These are phyloP conservation scores for Amanita rubescens DNA, from an alignment of 768 basidiomycete species.

Conservation along the genomic window DNA sequence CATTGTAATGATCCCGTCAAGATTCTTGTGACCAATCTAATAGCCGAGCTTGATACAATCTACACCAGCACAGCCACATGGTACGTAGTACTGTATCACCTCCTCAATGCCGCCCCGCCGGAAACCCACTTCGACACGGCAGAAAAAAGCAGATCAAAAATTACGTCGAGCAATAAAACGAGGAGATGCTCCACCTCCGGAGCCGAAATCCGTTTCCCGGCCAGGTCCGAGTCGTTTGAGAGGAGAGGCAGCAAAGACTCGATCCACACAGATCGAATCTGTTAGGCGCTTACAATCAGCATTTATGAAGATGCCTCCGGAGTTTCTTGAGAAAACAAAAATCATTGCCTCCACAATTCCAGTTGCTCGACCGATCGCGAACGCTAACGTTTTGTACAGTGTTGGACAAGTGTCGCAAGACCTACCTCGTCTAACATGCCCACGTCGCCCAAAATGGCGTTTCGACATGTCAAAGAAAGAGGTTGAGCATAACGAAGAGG, in stretches of 20 bases:
- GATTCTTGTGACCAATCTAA: too few relatives aligned
- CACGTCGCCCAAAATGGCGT: slow-evolving; percentile 79
- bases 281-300: slow-evolving; percentile 58
- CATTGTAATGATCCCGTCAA: background rate
- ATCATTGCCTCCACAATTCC: slow-evolving; percentile 43
- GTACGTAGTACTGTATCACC: background rate
- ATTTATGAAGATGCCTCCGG: slow-evolving; percentile 53
- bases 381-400: slow-evolving; percentile 30
- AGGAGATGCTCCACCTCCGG: slow-evolving; percentile 48
- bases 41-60: background rate
- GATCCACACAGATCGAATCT: slow-evolving; percentile 24
- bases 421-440: slow-evolving; percentile 33
- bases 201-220: slow-evolving; percentile 23
- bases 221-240: slow-evolving; percentile 18
- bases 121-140: slow-evolving; percentile 54
- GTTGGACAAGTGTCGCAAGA: slow-evolving; percentile 13
- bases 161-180: slow-evolving; percentile 81
- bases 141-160: slow-evolving; percentile 67
- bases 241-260: background rate
- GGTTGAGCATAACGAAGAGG: slow-evolving; percentile 88
- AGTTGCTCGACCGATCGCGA: slow-evolving; percentile 50
- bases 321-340: slow-evolving; percentile 56
- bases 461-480: slow-evolving; percentile 84
- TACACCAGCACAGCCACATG: background rate
- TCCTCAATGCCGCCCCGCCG: slow-evolving; percentile 33